Conservation (phyloP, 1,139 yeast species). For the Suhomyces yuchorum region DNA sequence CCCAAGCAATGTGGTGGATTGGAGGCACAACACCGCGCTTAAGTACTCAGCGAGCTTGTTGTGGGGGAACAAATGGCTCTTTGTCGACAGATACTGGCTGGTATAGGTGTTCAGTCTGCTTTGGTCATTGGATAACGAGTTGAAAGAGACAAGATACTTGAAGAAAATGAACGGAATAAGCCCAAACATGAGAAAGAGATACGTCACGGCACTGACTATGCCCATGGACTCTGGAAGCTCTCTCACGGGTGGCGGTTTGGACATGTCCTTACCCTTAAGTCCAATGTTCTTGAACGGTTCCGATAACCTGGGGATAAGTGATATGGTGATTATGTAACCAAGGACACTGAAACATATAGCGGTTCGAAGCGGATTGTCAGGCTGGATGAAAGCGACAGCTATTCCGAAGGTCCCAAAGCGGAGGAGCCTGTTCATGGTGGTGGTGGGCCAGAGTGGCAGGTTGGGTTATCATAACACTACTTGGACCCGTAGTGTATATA, state of each 20-base stretch:
- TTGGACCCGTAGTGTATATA: not conserved
- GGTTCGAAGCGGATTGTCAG: constrained; percentile 44
- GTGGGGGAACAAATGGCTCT: constrained; percentile 67
- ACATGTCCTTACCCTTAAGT: constrained; percentile 77
- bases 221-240: constrained; percentile 90
- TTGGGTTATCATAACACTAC: not conserved
- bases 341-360: constrained; percentile 66
- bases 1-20: constrained; percentile 83
- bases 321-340: constrained; percentile 62
- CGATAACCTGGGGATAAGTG: constrained; percentile 67
- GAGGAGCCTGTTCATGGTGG: constrained; percentile 9
- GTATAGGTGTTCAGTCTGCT: constrained; percentile 36
- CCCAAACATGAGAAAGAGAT: constrained; percentile 76
- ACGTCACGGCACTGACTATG: constrained; percentile 78
- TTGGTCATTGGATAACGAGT: constrained; percentile 39
- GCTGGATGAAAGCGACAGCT: constrained; percentile 19
- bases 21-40: constrained; percentile 80
- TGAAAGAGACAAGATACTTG: constrained; percentile 66
- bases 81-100: constrained; percentile 37
- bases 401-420: constrained; percentile 12
- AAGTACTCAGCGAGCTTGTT: constrained; percentile 82
- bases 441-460: not conserved
- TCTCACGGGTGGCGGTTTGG: constrained; percentile 63
- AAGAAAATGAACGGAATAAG: constrained; percentile 89
- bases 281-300: constrained; percentile 75